Conservation (phyloP, 1,139 yeast genomes). For the Yamadazyma kanchanaburiensis region DNA sequence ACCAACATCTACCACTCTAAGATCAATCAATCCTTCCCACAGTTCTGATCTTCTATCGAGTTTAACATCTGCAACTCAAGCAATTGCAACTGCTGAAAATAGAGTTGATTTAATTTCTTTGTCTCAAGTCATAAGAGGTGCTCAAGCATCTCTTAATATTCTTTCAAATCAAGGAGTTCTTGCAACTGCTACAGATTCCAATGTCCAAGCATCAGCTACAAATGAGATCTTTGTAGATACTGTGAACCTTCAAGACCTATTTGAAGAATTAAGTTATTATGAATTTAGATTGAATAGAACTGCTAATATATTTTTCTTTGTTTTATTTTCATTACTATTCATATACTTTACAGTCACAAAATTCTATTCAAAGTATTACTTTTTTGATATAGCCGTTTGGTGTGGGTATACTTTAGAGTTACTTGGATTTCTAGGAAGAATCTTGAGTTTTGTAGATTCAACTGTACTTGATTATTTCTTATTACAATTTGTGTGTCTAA, state of each 20-base stretch:
- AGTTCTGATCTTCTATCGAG: slow-evolving; percentile 15
- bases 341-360: slow-evolving; percentile 17
- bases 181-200: slow-evolving; percentile 36
- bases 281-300: slow-evolving; percentile 20
- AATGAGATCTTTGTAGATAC: slow-evolving; percentile 28
- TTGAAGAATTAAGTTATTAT: slow-evolving; percentile 25
- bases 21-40: slow-evolving; percentile 17
- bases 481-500: slow-evolving; percentile 32
- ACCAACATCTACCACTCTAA: slow-evolving; percentile 17
- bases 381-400: slow-evolving; percentile 28
- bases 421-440: slow-evolving; percentile 69
- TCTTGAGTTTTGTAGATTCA: slow-evolving; percentile 39
- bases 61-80: slow-evolving; percentile 15
- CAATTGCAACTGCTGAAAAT: slow-evolving; percentile 13
- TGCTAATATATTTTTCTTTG: slow-evolving; percentile 30
- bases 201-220: slow-evolving; percentile 27
- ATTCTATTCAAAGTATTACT: slow-evolving; percentile 22
- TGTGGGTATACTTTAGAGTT: slow-evolving; percentile 33
- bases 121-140: slow-evolving; percentile 31
- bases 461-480: slow-evolving; percentile 21
- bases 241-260: slow-evolving; percentile 28
- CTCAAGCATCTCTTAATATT: slow-evolving; percentile 34
- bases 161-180: slow-evolving; percentile 30
- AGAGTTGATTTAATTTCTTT: slow-evolving; percentile 12
- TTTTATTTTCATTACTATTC: slow-evolving; percentile 23